Base-by-base conservation (phyloP, 2,329 filamentous ascomycete genomes). In the Colletotrichum acutatum region DNA sequence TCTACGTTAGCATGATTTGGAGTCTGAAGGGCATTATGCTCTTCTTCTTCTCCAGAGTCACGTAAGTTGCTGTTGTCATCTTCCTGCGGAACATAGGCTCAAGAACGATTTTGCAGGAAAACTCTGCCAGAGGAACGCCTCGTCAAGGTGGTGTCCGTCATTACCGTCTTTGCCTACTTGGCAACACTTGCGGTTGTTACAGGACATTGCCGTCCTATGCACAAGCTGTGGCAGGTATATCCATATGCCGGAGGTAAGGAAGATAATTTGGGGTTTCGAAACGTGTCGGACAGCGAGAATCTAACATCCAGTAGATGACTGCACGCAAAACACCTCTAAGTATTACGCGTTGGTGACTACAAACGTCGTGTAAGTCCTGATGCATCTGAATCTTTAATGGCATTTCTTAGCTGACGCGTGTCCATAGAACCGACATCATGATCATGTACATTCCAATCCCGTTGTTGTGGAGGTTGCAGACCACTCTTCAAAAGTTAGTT, bases 1-100 rank as follows among this genome's bases (percentile, higher is more conserved):
- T 72, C 22, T 72, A 72, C 42, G 69, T 68, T 37, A 72, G 69
- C 53, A 34, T 72, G 52, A 72, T 72, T 22, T 72, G 69, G 69
- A 72, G 69, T 59, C 32, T 72, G 6, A 72, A 72, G 49, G 69
- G 69, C n/a, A 72, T 72, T 34, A 72, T 72, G 69, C 65, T 72
- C 22, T 68, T 68, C 24, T 72, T 72, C 19, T 68, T 72, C 24
- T 63, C 42, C 5, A 68, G 69, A 26, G 69, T 72, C 28, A 72
- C 69, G 69, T 72, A 72, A 58, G 57, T 56, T 6, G 7, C n/a
- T 14, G 14, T 28, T 16, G 5, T 34, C 32, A 5, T 12, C 12
- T 34, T 12, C 32, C 32, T 34, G 32, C 32, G 11, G 8, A 34
- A 34, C 32, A 34, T 9, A 34, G 9, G 19, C 60, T 63, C 12